These are phyloP conservation scores for Closterium sp. DNA, from an alignment of 139 green algal species.

Conservation along the genomic window DNA sequence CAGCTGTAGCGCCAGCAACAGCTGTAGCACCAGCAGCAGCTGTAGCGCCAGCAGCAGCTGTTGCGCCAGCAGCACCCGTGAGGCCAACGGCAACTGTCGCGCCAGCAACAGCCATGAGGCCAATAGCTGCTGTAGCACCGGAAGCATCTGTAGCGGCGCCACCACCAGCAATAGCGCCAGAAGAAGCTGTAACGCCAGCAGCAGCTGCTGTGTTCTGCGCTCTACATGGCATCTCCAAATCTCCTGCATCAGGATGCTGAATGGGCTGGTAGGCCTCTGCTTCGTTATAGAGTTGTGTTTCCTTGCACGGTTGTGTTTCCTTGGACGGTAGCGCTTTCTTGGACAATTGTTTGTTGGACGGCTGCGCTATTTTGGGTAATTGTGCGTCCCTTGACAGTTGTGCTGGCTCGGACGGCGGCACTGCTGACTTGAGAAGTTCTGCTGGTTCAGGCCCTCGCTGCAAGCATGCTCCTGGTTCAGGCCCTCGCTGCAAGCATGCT, in stretches of 20 bases:
- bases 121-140: not conserved
- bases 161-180: too few relatives aligned
- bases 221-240: not conserved
- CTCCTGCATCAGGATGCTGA: too few relatives aligned
- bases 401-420: not conserved
- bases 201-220: not conserved
- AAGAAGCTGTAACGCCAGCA: not conserved
- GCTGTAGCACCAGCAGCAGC: not conserved
- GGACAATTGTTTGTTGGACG: too few relatives aligned
- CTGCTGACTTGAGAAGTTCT: not conserved
- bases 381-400: too few relatives aligned
- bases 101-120: not conserved
- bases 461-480: too few relatives aligned
- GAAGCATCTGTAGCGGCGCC: not conserved
- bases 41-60: not conserved
- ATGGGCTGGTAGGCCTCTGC: too few relatives aligned
- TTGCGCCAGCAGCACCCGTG: not conserved
- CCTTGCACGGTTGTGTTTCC: not conserved
- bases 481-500: not conserved
- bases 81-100: not conserved
- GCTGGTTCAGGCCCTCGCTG: not conserved
- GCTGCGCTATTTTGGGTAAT: too few relatives aligned
- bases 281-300: too few relatives aligned
- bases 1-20: not conserved
- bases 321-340: too few relatives aligned